A percentile compares a stretch with the other conserved stretches of the same genome.
Evolutionary conservation across 768 basidiomycete genomes (phyloP).

Genomic region (Suillus clintonianus): DNA sequence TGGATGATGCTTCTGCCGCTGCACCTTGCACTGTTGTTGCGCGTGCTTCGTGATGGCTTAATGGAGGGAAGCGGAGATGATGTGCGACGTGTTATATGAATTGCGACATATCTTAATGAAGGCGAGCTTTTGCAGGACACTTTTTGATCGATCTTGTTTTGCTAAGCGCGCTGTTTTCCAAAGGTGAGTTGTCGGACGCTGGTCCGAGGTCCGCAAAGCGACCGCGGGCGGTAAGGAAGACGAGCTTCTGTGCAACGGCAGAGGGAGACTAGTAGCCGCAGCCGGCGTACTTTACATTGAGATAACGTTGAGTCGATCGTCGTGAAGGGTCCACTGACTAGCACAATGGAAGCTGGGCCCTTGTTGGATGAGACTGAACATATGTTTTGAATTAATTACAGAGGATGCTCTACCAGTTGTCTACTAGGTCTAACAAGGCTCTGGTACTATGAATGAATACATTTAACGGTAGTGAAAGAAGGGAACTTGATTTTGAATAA

Average conservation of each 20-base stretch:
- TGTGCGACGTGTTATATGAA: neutral
- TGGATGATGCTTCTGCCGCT: constrained; percentile 11
- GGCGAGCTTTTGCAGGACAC: neutral
- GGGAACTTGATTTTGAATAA: neutral
- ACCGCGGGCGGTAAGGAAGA: neutral
- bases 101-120: neutral
- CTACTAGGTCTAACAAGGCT: no score
- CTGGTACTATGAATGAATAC: neutral
- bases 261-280: neutral
- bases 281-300: neutral
- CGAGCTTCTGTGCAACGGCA: neutral
- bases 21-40: constrained; percentile 18
- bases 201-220: neutral
- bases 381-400: neutral
- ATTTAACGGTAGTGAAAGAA: neutral
- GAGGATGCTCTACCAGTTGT: no score
- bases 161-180: neutral
- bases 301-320: neutral
- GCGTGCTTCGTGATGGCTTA: neutral
- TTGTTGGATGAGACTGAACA: neutral
- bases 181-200: neutral
- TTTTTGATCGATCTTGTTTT: neutral
- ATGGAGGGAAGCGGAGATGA: neutral
- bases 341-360: neutral
- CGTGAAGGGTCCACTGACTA: neutral